A percentile compares a stretch with the other conserved stretches of the same genome.
Conservation (phyloP, 2,329 filamentous ascomycete genomes). For the Trichoderma hamatum region DNA sequence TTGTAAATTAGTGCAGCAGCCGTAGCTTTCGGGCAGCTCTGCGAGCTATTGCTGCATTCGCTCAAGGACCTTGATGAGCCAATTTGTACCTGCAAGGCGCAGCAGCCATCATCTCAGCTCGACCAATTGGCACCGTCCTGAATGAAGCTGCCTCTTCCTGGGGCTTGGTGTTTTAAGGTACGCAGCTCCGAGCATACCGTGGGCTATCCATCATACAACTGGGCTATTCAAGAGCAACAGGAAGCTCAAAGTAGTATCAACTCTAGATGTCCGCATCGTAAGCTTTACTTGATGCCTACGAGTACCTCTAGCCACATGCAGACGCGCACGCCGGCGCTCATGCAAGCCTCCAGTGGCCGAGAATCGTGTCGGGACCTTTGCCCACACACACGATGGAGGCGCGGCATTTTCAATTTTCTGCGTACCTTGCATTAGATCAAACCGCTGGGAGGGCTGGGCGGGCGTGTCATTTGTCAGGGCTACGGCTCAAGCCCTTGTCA, state of each 20-base stretch:
- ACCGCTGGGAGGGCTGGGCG: conserved; percentile 15
- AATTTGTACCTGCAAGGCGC: conserved; percentile 11
- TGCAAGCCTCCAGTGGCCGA: too few relatives aligned
- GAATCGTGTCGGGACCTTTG: background rate
- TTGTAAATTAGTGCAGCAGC: background rate
- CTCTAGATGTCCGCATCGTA: background rate
- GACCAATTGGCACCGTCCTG: conserved; percentile 4
- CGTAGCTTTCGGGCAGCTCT: conserved; percentile 17
- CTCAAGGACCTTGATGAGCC: conserved; percentile 2
- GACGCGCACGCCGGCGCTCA: conserved; percentile 17
- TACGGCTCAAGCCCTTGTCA: conserved; percentile 1
- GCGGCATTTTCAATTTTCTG: conserved; percentile 24
- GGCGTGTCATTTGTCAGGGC: conserved; percentile 18
- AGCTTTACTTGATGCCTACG: background rate
- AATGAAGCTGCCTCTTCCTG: conserved; percentile 3
- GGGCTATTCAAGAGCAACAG: background rate
- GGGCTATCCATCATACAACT: background rate
- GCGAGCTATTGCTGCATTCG: background rate
- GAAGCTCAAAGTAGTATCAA: background rate
- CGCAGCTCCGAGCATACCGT: conserved; percentile 5
- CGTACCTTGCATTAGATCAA: conserved; percentile 27
- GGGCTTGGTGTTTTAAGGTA: background rate
- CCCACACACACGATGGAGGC: background rate
- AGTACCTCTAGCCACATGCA: background rate
- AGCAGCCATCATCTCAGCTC: background rate